Base-by-base conservation (phyloP, 2,329 filamentous ascomycete species). In the Raffaelea ambrosiae region DNA sequence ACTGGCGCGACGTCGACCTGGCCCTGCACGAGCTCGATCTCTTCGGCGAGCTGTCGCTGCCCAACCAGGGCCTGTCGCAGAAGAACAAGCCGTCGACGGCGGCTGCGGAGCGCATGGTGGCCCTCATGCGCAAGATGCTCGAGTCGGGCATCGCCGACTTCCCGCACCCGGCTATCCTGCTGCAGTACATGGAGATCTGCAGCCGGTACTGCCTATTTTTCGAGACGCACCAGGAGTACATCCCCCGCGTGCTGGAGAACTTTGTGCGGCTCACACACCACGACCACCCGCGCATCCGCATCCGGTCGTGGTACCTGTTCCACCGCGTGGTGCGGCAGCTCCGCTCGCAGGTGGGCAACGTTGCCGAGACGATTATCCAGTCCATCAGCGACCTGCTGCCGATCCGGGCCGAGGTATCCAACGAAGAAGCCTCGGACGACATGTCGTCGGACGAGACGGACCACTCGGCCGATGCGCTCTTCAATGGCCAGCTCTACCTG, bases 121-220 rank as follows among this genome's bases (percentile, higher is more conserved):
- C 83, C 51, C 95, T 98, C 86, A 95, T 98, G 86, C 77, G 81
- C 57, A 90, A 88, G 68, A 91, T 98, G 87, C 86, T 97, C 47
- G 84, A 93, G 63, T 95, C 88, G 55, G 88, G 87, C 56, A 85
- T 96, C 55, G 84, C 88, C 50, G 84, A 77, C 40, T 94, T 91
- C 64, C 81, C 84, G 16, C 93, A 97, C 62, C 91, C 93, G 2
- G 88, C 90, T 16, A 90, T 96, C 45, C 81, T 96, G 54, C 74
- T 98, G 20, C 89, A 96, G 66, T 98, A 95, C 61, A 96, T 98
- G 90, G 93, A 98, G 64, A 95, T 95, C 33, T 95, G 90, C 63
- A 90, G 95, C 48, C 84, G 93, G 44, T 98, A 98, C 66, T 87
- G 84, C 62, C 79, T 83, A 23, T 95, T 96, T 64, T 97, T 98